Base-by-base conservation (phyloP, 2,329 filamentous ascomycete genomes). In the Penicillium capsulatum region DNA sequence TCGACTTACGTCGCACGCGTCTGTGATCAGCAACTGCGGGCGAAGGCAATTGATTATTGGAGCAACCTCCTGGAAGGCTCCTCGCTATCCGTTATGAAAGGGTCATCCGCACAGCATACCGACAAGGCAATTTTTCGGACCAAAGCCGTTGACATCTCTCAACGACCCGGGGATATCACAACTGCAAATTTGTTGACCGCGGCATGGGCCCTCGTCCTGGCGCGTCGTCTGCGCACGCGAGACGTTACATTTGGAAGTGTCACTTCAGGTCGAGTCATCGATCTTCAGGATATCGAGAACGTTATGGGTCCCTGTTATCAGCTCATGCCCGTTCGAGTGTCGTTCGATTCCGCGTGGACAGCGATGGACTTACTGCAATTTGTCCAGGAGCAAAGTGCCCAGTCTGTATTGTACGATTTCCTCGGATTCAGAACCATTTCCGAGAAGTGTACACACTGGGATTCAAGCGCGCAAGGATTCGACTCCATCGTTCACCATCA, bases 241-340 rank as follows among this genome's bases (percentile, higher is more conserved):
- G 79, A 83, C 50, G 73, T 83, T 17, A 70, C 76, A 7, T 83
- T 83, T 48, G 79, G 79, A 31, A 74, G 79, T 48, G 78, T 83
- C 1, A 78, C 79, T 3, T 79, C 74, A 20, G 81, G 81, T 0
- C 75, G 80, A 36, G 77, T 75, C 53, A 71, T 77, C 27, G 74
- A 75, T 45, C 62, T 80, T 0, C 57, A 67, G 15, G 67, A 68
- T 42, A 70, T 71, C 8, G 75, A 80, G 43, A 63, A 69, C 36
- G 73, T 83, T 38, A 67, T 75, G 17, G 81, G 81, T 0, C 80
- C 80, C 1, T 80, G 77, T 43, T 83, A 61, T 37, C 58, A 61
- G 30, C 43, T 61, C 57, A 72, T 80, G 0, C 80, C 81, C 0
- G 68, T 82, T 22, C 71, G 80, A 17, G 71, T 83, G 3, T 59